Evolutionary conservation across 768 basidiomycete species (phyloP).

Genomic region (Rhizopogon roseolus): DNA sequence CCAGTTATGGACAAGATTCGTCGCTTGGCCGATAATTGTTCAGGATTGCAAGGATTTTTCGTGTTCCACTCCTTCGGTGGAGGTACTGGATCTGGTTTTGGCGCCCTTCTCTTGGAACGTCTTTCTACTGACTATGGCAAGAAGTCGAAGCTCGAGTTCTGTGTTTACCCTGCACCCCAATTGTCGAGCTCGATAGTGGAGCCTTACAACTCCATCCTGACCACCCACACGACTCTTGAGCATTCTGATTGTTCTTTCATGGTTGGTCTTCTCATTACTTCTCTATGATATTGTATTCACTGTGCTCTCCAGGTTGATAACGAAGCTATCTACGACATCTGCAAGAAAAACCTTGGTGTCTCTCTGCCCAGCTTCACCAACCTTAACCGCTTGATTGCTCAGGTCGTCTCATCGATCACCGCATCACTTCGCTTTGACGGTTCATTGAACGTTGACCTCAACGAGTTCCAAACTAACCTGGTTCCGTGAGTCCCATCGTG

Average conservation of each 20-base stretch:
- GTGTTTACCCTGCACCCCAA: conserved; percentile 93
- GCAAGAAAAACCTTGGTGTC: conserved; percentile 92
- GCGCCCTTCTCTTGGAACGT: conserved; percentile 94
- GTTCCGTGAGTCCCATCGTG: conserved; percentile 70
- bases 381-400: conserved; percentile 94
- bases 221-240: conserved; percentile 98
- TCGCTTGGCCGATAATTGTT: conserved; percentile 95
- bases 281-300: conserved; percentile 5
- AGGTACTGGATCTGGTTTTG: conserved; percentile 98
- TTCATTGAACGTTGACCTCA: conserved; percentile 94
- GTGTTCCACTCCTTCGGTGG: conserved; percentile 99
- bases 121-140: conserved; percentile 99
- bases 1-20: conserved; percentile 95
- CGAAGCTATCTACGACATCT: conserved; percentile 99
- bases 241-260: conserved; percentile 99
- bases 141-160: conserved; percentile 98
- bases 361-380: conserved; percentile 86
- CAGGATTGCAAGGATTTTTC: conserved; percentile 98
- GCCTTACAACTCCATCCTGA: conserved; percentile 97
- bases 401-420: conserved; percentile 97
- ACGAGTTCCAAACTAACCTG: conserved; percentile 98
- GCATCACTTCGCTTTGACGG: conserved; percentile 97
- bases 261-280: conserved; percentile 39
- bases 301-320: conserved; percentile 74
- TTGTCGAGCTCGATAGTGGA: conserved; percentile 96